A percentile compares a stretch with the other conserved stretches of the same genome.
phyloP scores from a whole-genome alignment of 768 basidiomycete genomes.

The Russula ochroleuca region DNA sequence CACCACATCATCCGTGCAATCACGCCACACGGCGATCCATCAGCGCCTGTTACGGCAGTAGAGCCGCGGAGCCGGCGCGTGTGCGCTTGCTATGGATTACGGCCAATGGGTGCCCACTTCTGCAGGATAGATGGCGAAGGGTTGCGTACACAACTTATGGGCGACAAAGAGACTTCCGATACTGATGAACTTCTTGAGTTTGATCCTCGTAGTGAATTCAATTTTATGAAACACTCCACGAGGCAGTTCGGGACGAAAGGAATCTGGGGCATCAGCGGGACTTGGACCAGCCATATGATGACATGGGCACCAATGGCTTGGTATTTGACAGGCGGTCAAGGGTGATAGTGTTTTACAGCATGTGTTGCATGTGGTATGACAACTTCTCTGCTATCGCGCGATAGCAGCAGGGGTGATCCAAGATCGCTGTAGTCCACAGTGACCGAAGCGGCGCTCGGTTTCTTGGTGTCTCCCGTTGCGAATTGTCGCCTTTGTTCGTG shows the following conservation, averaged over 20 bases:
- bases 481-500: background rate
- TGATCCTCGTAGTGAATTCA: conserved; percentile 14
- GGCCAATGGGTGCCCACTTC: background rate
- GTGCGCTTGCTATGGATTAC: background rate
- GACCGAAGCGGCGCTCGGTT: background rate
- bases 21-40: conserved; percentile 24
- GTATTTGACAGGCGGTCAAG: background rate
- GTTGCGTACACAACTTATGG: conserved; percentile 2
- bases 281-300: background rate
- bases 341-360: background rate
- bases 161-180: background rate
- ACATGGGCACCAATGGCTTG: background rate
- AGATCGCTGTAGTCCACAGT: background rate
- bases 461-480: background rate
- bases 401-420: background rate
- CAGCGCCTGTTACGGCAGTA: conserved; percentile 10
- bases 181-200: background rate
- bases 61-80: conserved; percentile 15
- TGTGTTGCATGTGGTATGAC: background rate
- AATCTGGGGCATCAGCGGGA: background rate
- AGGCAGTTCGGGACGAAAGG: conserved; percentile 2
- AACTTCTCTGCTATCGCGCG: no score
- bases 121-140: background rate
- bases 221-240: conserved; percentile 6
- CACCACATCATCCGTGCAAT: conserved; percentile 16